A percentile compares a stretch with the other conserved stretches of the same genome.
Conservation (phyloP, 2,329 filamentous ascomycete genomes). For the Claviceps sp. region DNA sequence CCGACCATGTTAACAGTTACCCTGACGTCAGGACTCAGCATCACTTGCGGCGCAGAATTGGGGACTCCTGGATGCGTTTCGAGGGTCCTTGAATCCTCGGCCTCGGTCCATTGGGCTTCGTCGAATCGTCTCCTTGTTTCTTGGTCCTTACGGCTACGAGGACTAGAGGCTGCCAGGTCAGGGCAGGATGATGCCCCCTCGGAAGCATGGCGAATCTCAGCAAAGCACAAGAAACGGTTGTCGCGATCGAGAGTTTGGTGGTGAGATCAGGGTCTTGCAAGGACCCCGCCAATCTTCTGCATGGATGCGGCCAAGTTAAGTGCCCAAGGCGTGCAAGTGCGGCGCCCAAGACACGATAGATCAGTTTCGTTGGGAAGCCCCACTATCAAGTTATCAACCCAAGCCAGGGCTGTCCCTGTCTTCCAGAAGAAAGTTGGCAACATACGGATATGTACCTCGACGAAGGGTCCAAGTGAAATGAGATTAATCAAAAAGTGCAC, state of each 20-base stretch:
- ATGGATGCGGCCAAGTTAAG: not conserved
- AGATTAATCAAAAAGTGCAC: too few species aligned
- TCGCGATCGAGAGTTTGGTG: constrained; percentile 19
- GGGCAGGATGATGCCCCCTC: not conserved
- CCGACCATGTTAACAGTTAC: not conserved
- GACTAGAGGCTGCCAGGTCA: not conserved
- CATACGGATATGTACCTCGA: too few species aligned
- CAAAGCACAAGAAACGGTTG: not conserved
- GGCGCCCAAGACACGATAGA: not conserved
- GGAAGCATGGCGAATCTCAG: not conserved
- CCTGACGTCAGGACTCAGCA: not conserved
- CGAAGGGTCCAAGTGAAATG: too few species aligned
- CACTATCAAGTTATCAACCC: not conserved
- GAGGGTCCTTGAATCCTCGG: not conserved
- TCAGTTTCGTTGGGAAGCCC: not conserved
- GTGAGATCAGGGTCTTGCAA: constrained; percentile 15
- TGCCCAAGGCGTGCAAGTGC: not conserved
- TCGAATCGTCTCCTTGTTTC: too few species aligned
- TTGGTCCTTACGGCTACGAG: not conserved
- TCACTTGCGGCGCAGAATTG: not conserved
- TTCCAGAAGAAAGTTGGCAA: not conserved
- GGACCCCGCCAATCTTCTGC: not conserved
- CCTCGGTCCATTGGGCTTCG: too few species aligned
- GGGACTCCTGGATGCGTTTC: not conserved
- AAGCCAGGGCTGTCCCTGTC: not conserved